Conservation (phyloP, 2,329 filamentous ascomycete species). For the Gnomoniopsis smithogilvyi region DNA sequence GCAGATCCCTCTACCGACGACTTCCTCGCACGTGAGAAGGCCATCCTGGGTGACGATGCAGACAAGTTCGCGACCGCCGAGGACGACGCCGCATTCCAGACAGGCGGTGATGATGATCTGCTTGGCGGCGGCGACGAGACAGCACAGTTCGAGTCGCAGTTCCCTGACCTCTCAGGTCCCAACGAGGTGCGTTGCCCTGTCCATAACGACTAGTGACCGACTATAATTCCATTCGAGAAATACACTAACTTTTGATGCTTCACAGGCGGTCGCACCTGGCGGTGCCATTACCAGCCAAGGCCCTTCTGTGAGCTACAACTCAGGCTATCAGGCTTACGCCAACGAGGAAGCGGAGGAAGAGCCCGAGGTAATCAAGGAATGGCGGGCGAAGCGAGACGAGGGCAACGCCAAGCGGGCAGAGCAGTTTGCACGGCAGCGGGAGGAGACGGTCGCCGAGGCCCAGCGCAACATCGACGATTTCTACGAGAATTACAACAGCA, state of each 20-base stretch:
- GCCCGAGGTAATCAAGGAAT: slow-evolving; percentile 83
- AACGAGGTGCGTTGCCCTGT: slow-evolving; percentile 58
- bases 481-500: slow-evolving; percentile 98
- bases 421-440: slow-evolving; percentile 77
- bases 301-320: slow-evolving; percentile 60
- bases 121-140: slow-evolving; percentile 51
- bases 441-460: slow-evolving; percentile 82
- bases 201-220: too few relatives aligned
- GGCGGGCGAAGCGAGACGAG: slow-evolving; percentile 86
- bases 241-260: neutral
- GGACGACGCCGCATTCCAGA: slow-evolving; percentile 64
- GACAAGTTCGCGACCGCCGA: slow-evolving; percentile 79
- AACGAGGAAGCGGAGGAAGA: slow-evolving; percentile 64
- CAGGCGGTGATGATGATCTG: slow-evolving; percentile 69
- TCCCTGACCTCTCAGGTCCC: slow-evolving; percentile 69
- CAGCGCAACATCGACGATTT: slow-evolving; percentile 97
- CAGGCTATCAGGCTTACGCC: slow-evolving; percentile 55
- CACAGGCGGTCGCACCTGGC: slow-evolving; percentile 67
- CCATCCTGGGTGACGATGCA: slow-evolving; percentile 86
- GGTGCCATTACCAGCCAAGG: slow-evolving; percentile 71
- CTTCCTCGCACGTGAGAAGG: slow-evolving; percentile 90
- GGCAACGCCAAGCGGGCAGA: slow-evolving; percentile 81
- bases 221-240: neutral
- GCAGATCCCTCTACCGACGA: slow-evolving; percentile 66
- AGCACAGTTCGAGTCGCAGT: slow-evolving; percentile 77